Percentiles rank a stretch among this genome's conserved stretches.
phyloP scores from a whole-genome alignment of 108 stramenopile genomes.

The Skeletonema menzelii region DNA sequence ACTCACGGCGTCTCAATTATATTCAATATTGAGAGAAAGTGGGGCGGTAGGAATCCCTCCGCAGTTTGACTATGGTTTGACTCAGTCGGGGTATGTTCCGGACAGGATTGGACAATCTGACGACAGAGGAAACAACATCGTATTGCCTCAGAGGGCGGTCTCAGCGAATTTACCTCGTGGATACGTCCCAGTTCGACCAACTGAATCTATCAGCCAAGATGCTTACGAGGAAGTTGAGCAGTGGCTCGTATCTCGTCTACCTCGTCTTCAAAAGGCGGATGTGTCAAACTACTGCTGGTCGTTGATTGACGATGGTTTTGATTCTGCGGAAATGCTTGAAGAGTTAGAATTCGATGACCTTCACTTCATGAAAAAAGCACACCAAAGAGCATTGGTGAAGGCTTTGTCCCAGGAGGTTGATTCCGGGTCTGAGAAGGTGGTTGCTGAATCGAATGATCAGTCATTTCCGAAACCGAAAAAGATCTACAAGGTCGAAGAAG shows the following conservation, averaged over 20 bases:
- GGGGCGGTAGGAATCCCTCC: not conserved
- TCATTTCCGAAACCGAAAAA: not conserved
- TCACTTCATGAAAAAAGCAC: conserved; percentile 46
- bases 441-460: not conserved
- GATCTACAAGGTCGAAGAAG: conserved; percentile 31
- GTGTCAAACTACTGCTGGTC: conserved; percentile 12
- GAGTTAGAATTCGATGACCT: conserved; percentile 28
- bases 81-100: not conserved
- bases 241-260: conserved; percentile 31
- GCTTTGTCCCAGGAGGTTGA: conserved; percentile 8
- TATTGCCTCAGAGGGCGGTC: not conserved
- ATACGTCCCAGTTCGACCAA: not conserved
- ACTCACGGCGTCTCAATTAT: not conserved
- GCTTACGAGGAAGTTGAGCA: conserved; percentile 2
- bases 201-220: conserved; percentile 2
- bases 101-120: not conserved
- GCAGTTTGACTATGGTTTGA: not conserved
- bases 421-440: not conserved
- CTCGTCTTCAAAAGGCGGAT: conserved; percentile 29
- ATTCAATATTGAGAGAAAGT: not conserved
- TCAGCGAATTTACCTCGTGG: not conserved
- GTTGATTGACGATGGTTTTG: conserved; percentile 43
- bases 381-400: conserved; percentile 22
- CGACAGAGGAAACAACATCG: not conserved
- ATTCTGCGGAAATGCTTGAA: conserved; percentile 36